These are phyloP conservation scores for Penicillium flavigenum DNA, from an alignment of 495 filamentous ascomycete genomes.

Conservation along the genomic window DNA sequence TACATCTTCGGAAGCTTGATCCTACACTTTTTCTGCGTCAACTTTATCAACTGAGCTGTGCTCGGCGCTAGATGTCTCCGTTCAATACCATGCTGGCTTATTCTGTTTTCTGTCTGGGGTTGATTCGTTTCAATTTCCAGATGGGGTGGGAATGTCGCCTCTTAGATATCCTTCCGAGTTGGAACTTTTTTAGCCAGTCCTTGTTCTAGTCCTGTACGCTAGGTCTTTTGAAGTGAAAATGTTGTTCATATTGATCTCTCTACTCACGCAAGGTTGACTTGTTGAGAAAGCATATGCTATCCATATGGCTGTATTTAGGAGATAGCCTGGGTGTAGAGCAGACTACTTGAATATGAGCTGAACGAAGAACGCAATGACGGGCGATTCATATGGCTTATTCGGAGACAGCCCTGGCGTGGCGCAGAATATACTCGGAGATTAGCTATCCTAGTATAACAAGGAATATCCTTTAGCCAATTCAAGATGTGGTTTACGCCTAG, in stretches of 20 bases:
- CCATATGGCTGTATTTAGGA: background rate
- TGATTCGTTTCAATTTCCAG: constrained; percentile 13
- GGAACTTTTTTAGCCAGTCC: background rate
- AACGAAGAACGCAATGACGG: background rate
- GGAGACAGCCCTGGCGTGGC: background rate
- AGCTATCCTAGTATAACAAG: no score
- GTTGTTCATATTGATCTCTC: background rate
- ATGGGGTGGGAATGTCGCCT: constrained; percentile 8
- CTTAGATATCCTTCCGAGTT: background rate
- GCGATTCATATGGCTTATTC: background rate
- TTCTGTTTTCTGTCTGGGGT: constrained; percentile 13
- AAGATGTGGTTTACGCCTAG: no score
- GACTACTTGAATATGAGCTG: background rate
- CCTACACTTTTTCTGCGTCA: constrained; percentile 98
- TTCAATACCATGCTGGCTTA: constrained; percentile 1
- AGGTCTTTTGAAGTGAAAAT: background rate
- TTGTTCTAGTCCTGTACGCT: background rate
- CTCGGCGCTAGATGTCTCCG: background rate
- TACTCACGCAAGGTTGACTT: constrained; percentile 6
- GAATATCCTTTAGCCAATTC: no score
- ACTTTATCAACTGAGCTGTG: constrained; percentile 86
- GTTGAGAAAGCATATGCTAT: background rate
- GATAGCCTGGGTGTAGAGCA: background rate
- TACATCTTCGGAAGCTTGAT: constrained; percentile 92
- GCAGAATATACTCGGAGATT: background rate